Percentiles rank a stretch among this genome's conserved stretches.
Evolutionary conservation across 1,284 basidiomycete genomes (phyloP).

Genomic region (Tausonia pullulans): DNA sequence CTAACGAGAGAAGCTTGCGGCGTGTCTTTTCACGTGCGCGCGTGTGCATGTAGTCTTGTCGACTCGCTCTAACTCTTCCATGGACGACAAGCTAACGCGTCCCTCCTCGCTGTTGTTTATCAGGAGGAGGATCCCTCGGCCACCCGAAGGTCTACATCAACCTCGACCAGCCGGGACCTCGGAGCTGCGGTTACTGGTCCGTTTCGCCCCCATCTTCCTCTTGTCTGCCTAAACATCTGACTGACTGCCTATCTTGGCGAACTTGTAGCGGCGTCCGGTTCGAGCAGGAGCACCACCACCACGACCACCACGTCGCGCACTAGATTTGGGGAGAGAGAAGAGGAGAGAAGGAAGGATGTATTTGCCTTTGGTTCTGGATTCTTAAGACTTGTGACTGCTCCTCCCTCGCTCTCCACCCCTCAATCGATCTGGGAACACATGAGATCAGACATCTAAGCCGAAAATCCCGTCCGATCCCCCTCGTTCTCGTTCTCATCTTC

Average conservation of each 20-base stretch:
- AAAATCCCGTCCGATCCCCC: too few relatives aligned
- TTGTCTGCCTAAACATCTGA: not conserved
- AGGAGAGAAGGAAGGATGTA: too few relatives aligned
- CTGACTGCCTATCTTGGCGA: constrained; percentile 7
- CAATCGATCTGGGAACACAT: too few relatives aligned
- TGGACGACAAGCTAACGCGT: not conserved
- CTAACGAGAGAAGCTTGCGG: not conserved
- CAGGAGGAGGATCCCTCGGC: constrained; percentile 89
- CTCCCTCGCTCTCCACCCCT: too few relatives aligned
- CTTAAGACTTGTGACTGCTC: too few relatives aligned
- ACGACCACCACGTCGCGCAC: constrained; percentile 32
- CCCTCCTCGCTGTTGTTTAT: not conserved
- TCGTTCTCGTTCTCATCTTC: too few relatives aligned
- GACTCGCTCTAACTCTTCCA: not conserved
- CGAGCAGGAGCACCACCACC: constrained; percentile 49
- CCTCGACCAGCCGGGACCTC: constrained; percentile 40
- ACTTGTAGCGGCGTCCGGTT: constrained; percentile 63
- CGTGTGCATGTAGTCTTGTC: not conserved
- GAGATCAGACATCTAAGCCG: too few relatives aligned
- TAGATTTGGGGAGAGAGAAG: not conserved
- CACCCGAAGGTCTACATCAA: constrained; percentile 97
- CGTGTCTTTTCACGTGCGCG: constrained; percentile 1
- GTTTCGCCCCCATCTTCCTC: constrained; percentile 26
- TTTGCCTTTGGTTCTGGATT: too few relatives aligned
- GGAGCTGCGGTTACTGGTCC: constrained; percentile 62